phyloP scores from a whole-genome alignment of 371 early-diverging fungal genomes.

The Actinomortierella ambigua region DNA sequence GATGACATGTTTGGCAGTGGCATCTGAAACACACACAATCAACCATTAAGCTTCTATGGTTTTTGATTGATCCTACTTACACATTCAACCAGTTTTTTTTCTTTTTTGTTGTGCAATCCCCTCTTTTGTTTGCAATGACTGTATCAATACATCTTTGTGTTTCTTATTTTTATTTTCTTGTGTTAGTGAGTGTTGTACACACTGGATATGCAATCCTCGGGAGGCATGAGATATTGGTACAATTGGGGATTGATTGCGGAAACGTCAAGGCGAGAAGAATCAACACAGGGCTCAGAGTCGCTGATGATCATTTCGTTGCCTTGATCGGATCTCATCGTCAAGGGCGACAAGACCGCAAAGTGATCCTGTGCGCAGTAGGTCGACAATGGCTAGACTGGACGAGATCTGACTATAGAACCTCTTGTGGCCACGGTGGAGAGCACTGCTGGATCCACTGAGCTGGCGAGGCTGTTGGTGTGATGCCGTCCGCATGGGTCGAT shows the following conservation, averaged over 20 bases:
- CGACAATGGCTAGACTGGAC: slow-evolving; percentile 32
- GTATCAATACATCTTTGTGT: too few species aligned
- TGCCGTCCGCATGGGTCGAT: too few species aligned
- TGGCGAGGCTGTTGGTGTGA: too few species aligned
- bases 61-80: too few species aligned
- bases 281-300: slow-evolving; percentile 11
- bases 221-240: not conserved
- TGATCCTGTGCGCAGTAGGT: slow-evolving; percentile 37
- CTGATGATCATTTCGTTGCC: slow-evolving; percentile 38
- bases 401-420: slow-evolving; percentile 41
- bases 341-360: slow-evolving; percentile 40
- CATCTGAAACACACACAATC: too few species aligned
- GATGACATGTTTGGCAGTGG: slow-evolving; percentile 19
- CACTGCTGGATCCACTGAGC: not conserved
- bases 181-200: too few species aligned
- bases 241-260: not conserved
- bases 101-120: too few species aligned
- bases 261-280: not conserved
- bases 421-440: slow-evolving; percentile 27
- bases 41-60: too few species aligned
- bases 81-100: too few species aligned
- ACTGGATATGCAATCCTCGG: too few species aligned
- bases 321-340: slow-evolving; percentile 43
- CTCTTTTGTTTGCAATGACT: too few species aligned
- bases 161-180: too few species aligned